Base-by-base conservation (phyloP, 345 rosid genomes). In the Dipteronia sinensis region DNA sequence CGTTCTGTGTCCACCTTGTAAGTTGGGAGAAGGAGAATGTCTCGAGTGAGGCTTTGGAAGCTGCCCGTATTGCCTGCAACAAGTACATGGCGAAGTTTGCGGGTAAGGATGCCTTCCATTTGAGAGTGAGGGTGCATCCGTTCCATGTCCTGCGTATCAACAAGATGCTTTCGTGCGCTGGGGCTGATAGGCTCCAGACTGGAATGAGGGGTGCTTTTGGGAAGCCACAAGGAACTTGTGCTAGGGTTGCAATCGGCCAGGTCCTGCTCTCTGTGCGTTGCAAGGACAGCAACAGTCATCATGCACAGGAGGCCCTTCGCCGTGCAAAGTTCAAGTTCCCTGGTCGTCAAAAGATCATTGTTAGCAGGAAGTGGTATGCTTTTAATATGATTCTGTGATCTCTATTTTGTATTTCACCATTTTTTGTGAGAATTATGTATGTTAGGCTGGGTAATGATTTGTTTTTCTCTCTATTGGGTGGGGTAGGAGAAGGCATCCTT, bases 111-210 rank as follows among this genome's bases (percentile, higher is more conserved):
- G 89, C 91, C 25, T 88, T 88, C 87, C 89, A 86, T 78, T 77
- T 88, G 84, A 84, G 91, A 63, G 89, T 86, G 20, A 84, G 91
- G 78, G 91, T 88, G 23, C 91, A 88, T 77, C 89, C 88, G 27
- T 88, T 86, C 84, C 91, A 86, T 82, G 91, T 88, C 61, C 73
- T 88, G 72, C 84, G 91, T 22, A 86, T 88, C 76, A 88, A 88
- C 82, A 84, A 88, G 84, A 88, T 88, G 91, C 91, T 88, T 88
- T 88, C 91, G 2, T 86, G 89, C 66, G 91, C 91, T 31, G 91
- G 91, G 61, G 89, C 91, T 76, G 88, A 88, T 81, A 84, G 91
- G 85, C 91, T 88, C 56, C 89, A 88, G 76, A 88, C 89, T 78
- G 91, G 89, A 19, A 88, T 86, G 89, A 83, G 88, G 66, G 91